Base-by-base conservation (phyloP, 176 grass and related monocot genomes). In the Cenchrus fungigraminus region DNA sequence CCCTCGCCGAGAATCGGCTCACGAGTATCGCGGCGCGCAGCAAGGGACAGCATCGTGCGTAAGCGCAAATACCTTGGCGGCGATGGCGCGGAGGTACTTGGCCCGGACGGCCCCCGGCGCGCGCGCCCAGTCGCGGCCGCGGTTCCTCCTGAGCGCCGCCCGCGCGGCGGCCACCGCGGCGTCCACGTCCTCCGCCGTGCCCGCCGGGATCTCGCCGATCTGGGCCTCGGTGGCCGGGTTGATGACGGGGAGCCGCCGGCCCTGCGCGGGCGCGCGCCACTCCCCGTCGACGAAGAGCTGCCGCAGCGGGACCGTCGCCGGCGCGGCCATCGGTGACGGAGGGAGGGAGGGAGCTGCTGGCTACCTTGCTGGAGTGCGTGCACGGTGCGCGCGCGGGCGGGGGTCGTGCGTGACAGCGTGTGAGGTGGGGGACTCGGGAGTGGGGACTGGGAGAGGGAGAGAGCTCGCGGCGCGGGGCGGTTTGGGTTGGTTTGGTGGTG, bases 21-120 rank as follows among this genome's bases (percentile, higher is more conserved):
- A 44, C 31, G 2, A 12, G 22, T 40, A 40, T 40, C 37, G 3
- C 37, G 37, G 37, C 37, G 37, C 37, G 4, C 37, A 4, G 37
- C 3, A 40, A 40, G 37, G 37, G 31, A 62, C 70, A 16, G 62
- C 51, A 15, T 14, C 14, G 53, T 55, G 12, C 73, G 11, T 83
- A 32, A 32, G 2, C 31, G 31, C 31, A 32, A 32, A 2, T 32
- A 93, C 97, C 97, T 99, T 96, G 70, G 93, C 88, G 19, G 93
- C 93, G 78, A 99, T 99, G 13, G 97, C 97, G 63, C 97, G 93
- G 85, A 99, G 93, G 81, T 92, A 96, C 76, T 96, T 99, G 85
- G 91, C 97, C 60, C 97, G 91, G 44, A 82, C 82, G 82, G 93
- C 93, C 43, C 93, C 90, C 11, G 97, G 77, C 4, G 97, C 94